phyloP scores from a whole-genome alignment of 805 yeast genomes.

The Saccharomycopsis synnaedendra region DNA sequence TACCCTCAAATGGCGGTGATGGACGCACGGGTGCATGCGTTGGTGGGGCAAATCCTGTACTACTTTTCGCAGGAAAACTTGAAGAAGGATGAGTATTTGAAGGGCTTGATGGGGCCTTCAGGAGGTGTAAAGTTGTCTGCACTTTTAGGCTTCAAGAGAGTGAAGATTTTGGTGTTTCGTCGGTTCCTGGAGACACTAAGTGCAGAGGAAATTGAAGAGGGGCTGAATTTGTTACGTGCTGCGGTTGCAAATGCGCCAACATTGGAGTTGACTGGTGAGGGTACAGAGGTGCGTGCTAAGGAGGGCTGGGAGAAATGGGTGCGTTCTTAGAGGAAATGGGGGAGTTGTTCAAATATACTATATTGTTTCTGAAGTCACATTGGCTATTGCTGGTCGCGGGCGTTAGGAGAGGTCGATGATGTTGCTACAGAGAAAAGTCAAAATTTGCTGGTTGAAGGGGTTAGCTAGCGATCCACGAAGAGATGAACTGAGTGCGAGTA shows the following conservation, averaged over 20 bases:
- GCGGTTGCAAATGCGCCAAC: constrained; percentile 28
- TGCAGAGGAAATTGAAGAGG: constrained; percentile 28
- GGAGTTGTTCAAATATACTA: no score
- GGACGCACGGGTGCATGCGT: constrained; percentile 12
- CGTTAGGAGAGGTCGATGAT: no score
- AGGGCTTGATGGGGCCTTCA: constrained; percentile 59
- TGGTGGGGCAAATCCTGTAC: constrained; percentile 67
- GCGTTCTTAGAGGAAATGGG: neutral
- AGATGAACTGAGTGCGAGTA: no score
- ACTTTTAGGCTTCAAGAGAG: constrained; percentile 65
- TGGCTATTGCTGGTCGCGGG: no score
- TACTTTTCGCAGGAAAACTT: constrained; percentile 84
- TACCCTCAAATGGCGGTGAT: neutral
- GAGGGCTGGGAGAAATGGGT: constrained; percentile 59
- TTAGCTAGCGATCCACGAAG: no score
- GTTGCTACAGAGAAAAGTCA: no score
- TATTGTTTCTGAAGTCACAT: no score
- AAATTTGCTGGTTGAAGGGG: no score
- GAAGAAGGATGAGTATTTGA: constrained; percentile 70
- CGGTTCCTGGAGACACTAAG: constrained; percentile 32
- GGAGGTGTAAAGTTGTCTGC: constrained; percentile 61
- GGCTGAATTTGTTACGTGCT: constrained; percentile 29
- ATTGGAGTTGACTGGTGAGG: constrained; percentile 28
- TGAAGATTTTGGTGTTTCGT: constrained; percentile 36
- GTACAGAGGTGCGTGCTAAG: constrained; percentile 49